Evolutionary conservation across 768 basidiomycete genomes (phyloP).

Genomic region (Termitomyces sp.): DNA sequence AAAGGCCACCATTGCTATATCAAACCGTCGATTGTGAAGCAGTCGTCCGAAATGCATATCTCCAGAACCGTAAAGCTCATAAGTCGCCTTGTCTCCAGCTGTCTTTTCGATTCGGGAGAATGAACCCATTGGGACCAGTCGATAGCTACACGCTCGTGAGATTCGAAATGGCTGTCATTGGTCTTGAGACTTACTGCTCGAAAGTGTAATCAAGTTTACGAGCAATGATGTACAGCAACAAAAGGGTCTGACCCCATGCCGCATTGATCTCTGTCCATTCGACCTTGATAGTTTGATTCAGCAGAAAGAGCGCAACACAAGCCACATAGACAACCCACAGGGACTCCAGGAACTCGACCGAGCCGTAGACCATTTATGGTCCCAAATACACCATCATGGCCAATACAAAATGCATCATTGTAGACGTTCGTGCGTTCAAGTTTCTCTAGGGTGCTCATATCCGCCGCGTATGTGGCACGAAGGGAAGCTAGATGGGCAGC

Average conservation of each 20-base stretch:
- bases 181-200: slow-evolving; percentile 57
- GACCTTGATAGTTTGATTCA: slow-evolving; percentile 49
- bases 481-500: slow-evolving; percentile 67
- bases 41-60: slow-evolving; percentile 87
- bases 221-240: slow-evolving; percentile 88
- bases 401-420: slow-evolving; percentile 94
- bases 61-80: slow-evolving; percentile 94
- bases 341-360: slow-evolving; percentile 81
- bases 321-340: slow-evolving; percentile 44
- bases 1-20: slow-evolving; percentile 94
- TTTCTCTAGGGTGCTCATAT: slow-evolving; percentile 75
- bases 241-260: slow-evolving; percentile 95
- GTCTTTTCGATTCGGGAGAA: slow-evolving; percentile 90
- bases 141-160: slow-evolving; percentile 58
- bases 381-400: slow-evolving; percentile 91
- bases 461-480: slow-evolving; percentile 75
- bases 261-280: slow-evolving; percentile 99
- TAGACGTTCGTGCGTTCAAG: slow-evolving; percentile 92
- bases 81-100: slow-evolving; percentile 76
- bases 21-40: slow-evolving; percentile 93
- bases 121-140: slow-evolving; percentile 90
- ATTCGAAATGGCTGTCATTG: not conserved
- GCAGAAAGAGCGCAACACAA: slow-evolving; percentile 1
- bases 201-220: slow-evolving; percentile 90
- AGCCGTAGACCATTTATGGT: slow-evolving; percentile 97